Conservation (phyloP, 116 monocot genomes). For the Phalaenopsis hybrid region DNA sequence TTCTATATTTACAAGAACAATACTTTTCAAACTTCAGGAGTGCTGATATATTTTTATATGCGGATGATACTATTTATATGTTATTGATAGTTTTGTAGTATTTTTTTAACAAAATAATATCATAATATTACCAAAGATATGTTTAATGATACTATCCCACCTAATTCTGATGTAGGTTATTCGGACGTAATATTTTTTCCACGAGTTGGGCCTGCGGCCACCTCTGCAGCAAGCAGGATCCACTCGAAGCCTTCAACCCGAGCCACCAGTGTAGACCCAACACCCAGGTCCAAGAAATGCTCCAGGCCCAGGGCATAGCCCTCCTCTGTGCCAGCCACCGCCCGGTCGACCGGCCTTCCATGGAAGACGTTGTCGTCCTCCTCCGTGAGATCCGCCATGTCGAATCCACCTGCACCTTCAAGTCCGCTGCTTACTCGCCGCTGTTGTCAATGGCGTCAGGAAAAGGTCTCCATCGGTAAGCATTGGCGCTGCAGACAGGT, state of each 20-base stretch:
- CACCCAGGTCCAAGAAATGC: conserved; percentile 66
- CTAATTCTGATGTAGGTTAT: no score
- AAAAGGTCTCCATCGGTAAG: no score
- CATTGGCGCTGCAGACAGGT: no score
- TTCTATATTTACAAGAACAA: no score
- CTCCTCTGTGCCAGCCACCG: conserved; percentile 63
- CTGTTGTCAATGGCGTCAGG: neutral
- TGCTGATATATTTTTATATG: no score
- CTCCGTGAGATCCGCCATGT: conserved; percentile 57
- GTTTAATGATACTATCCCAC: no score
- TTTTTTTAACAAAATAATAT: no score
- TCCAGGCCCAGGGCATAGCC: conserved; percentile 68
- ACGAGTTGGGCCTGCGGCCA: conserved; percentile 63
- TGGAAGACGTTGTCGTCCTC: conserved; percentile 80
- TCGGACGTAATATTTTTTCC: no score
- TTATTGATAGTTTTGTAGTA: no score
- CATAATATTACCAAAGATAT: no score
- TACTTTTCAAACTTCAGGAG: no score
- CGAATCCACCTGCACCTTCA: neutral
- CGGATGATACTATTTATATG: no score
- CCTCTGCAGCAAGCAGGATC: conserved; percentile 48
- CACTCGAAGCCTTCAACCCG: conserved; percentile 49
- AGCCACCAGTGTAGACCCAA: conserved; percentile 43
- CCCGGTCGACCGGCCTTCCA: conserved; percentile 66
- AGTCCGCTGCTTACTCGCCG: neutral